A percentile compares a stretch with the other conserved stretches of the same genome.
These are phyloP conservation scores for Pistacia integerrima DNA, from an alignment of 345 rosid genomes.

Conservation along the genomic window DNA sequence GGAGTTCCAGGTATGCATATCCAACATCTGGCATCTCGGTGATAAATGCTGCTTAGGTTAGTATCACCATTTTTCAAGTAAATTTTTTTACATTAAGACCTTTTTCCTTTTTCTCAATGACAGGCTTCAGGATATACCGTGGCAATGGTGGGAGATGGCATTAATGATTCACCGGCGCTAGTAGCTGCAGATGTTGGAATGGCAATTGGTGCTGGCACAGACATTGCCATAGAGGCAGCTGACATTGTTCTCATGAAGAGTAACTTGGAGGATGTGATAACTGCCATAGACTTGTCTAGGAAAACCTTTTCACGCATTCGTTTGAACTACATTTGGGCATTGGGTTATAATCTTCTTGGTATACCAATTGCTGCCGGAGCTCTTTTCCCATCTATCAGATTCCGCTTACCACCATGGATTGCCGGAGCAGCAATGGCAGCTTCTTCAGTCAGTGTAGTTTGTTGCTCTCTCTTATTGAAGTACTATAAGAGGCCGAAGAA, in stretches of 20 bases:
- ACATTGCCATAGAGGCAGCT: conserved; percentile 95
- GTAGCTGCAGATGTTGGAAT: conserved; percentile 96
- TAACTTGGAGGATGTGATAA: conserved; percentile 92
- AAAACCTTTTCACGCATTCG: conserved; percentile 83
- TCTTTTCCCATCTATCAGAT: conserved; percentile 61
- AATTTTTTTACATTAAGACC: not conserved
- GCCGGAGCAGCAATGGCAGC: conserved; percentile 99
- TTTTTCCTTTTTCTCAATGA: not conserved
- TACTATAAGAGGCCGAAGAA: conserved; percentile 68
- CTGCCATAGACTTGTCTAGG: conserved; percentile 86
- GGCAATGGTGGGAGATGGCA: conserved; percentile 98
- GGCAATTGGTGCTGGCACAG: conserved; percentile 98
- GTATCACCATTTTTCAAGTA: not conserved
- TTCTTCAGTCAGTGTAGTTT: conserved; percentile 90
- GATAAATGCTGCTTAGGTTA: not conserved
- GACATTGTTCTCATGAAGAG: conserved; percentile 94
- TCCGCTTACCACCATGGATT: conserved; percentile 94
- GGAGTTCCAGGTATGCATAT: conserved; percentile 63
- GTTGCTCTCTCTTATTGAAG: conserved; percentile 82
- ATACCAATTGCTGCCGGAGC: conserved; percentile 89
- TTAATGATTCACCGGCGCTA: conserved; percentile 90
- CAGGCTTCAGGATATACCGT: conserved; percentile 71
- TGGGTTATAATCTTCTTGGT: conserved; percentile 83
- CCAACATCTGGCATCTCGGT: not conserved
- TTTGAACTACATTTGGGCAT: conserved; percentile 91